phyloP scores from a whole-genome alignment of 2,329 filamentous ascomycete species.

The Pseudopyricularia cyperi region DNA sequence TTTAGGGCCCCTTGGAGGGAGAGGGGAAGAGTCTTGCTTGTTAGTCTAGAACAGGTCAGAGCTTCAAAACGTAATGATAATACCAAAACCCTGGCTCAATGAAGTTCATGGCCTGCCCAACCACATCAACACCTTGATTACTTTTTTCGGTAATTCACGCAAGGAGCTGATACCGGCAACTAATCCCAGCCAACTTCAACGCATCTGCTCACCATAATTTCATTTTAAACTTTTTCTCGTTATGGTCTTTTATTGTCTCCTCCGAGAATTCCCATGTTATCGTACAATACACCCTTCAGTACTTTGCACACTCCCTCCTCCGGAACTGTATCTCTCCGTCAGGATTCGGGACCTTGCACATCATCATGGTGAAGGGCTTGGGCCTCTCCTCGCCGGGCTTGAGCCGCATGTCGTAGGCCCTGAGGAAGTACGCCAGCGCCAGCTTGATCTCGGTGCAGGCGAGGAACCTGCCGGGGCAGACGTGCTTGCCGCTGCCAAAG shows the following conservation, averaged over 20 bases:
- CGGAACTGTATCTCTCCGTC: constrained; percentile 26
- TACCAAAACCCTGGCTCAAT: too few relatives aligned
- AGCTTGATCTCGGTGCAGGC: constrained; percentile 32
- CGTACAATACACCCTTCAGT: neutral
- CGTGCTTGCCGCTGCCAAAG: constrained; percentile 33
- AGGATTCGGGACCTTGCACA: constrained; percentile 26
- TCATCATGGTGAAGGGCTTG: constrained; percentile 27
- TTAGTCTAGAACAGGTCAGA: too few relatives aligned
- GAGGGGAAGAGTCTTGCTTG: neutral
- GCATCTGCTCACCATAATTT: too few relatives aligned
- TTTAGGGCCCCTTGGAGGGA: neutral
- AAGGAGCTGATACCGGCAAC: too few relatives aligned
- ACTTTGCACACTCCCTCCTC: constrained; percentile 12
- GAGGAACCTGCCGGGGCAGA: constrained; percentile 35
- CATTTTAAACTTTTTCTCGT: neutral
- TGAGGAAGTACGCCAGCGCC: constrained; percentile 25
- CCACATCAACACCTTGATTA: too few relatives aligned
- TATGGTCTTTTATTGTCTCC: neutral
- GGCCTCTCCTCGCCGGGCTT: constrained; percentile 24
- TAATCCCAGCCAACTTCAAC: too few relatives aligned
- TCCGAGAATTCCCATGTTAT: neutral
- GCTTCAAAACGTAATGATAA: too few relatives aligned
- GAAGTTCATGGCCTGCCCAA: too few relatives aligned
- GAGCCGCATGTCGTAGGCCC: constrained; percentile 27
- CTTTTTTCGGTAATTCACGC: too few relatives aligned